Evolutionary conservation across 805 yeast species (phyloP).

Genomic region (Barnettozyma salicaria): DNA sequence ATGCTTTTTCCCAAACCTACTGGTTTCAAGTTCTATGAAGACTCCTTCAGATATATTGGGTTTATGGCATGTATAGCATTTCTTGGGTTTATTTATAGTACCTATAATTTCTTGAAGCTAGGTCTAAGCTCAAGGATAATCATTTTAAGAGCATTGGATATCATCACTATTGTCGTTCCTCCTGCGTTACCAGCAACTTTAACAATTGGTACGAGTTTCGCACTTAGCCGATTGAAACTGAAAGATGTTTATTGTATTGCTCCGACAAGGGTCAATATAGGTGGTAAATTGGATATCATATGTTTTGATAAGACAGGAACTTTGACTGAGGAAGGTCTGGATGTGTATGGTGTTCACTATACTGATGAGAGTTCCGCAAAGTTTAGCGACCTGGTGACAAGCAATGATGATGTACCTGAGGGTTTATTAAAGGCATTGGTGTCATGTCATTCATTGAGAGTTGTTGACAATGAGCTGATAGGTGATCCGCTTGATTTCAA

Average conservation of each 20-base stretch:
- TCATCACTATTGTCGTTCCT: conserved; percentile 95
- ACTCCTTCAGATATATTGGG: conserved; percentile 93
- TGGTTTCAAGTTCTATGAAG: conserved; percentile 88
- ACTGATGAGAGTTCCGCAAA: conserved; percentile 18
- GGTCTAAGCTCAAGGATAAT: conserved; percentile 67
- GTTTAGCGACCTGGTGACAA: conserved; percentile 26
- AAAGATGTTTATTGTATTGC: conserved; percentile 80
- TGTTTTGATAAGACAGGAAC: conserved; percentile 98
- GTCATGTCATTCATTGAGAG: conserved; percentile 82
- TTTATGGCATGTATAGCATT: conserved; percentile 85
- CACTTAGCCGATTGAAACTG: conserved; percentile 65
- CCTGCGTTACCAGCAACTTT: conserved; percentile 98
- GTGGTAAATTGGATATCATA: conserved; percentile 84
- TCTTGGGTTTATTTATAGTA: conserved; percentile 78
- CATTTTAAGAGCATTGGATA: conserved; percentile 83
- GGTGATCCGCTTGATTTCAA: conserved; percentile 94
- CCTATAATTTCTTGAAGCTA: conserved; percentile 71
- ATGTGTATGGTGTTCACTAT: conserved; percentile 64
- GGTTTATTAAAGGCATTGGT: conserved; percentile 34
- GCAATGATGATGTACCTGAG: conserved; percentile 23
- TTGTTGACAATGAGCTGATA: conserved; percentile 69
- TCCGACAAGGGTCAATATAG: conserved; percentile 92
- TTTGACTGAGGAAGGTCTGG: conserved; percentile 92
- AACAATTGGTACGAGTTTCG: conserved; percentile 94
- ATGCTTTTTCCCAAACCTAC: conserved; percentile 96